Evolutionary conservation across 2,329 filamentous ascomycete genomes (phyloP), one percentile per base, ranked within the genome.

Genomic region (Alternaria arbusti): DNA sequence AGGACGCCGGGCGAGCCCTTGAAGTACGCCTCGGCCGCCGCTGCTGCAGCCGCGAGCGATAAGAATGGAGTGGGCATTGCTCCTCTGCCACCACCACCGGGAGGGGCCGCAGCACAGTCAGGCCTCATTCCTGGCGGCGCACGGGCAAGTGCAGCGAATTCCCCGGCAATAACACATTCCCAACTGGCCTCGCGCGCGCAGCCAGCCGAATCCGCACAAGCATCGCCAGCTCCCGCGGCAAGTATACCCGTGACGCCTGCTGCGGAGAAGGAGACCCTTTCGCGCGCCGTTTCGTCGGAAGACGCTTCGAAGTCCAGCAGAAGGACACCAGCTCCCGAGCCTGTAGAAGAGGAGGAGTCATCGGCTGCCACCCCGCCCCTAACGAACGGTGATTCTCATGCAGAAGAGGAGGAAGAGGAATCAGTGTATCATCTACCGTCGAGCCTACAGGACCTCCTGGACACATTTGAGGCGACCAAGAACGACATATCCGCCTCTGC

Each of bases 21-120:
- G 70, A 98, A 98, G 82, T 99, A 99, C 78, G 96, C 96, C 47
- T 98, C 96, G 40, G 96, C 96, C 0, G 96, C 96, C 0, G 96
- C 96, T 0, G 96, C 96, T 0, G 96, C 95, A 0, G 95, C 96
- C 1, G 93, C 94, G 49, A 94, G 89, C 79, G 94, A 97, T 82
- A 94, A 93, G 83, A 95, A 91, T 77, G 87, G 87, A 57, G 91
- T 98, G 28, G 96, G 96, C 25, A 97, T 99, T 75, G 90, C 95
- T 62, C 96, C 96, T 44, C 85, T 98, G 75, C 96, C 96, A 59
- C 95, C 96, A 66, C 96, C 96, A 73, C 94, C 94, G 26, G 91
- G 91, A 57, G 80, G 82, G 28, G 57, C 72, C 54, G 70, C 69
- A 40, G 80, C 85, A 46, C 78, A 81, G 60, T 76, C 81, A 59